phyloP scores from a whole-genome alignment of 2,329 filamentous ascomycete species.

The Microsporum audouinii region DNA sequence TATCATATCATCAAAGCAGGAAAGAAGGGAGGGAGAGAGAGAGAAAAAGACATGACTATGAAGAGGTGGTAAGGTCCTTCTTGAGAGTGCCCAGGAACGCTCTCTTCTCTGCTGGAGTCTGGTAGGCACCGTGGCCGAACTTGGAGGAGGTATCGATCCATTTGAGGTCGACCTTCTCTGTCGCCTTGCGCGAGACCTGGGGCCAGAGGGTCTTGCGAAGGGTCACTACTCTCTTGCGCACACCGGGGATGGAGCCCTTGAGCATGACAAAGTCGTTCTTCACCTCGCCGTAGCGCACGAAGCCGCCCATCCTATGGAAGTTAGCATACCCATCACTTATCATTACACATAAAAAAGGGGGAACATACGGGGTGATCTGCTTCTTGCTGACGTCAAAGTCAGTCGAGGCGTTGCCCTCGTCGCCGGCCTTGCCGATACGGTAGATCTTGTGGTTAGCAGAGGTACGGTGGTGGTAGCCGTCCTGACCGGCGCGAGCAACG shows the following conservation, averaged over 20 bases:
- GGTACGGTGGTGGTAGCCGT: slow-evolving; percentile 99
- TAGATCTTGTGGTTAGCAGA: slow-evolving; percentile 99
- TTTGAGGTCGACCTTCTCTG: slow-evolving; percentile 99
- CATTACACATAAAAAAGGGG: neutral
- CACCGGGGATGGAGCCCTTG: slow-evolving; percentile 95
- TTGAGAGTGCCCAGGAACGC: slow-evolving; percentile 97
- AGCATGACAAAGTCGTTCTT: slow-evolving; percentile 98
- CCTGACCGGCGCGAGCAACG: slow-evolving; percentile 98
- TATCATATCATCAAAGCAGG: neutral
- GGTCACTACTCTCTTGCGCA: slow-evolving; percentile 99
- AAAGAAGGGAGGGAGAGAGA: neutral
- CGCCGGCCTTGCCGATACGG: slow-evolving; percentile 86
- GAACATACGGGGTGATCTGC: slow-evolving; percentile 94
- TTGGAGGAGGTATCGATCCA: slow-evolving; percentile 99
- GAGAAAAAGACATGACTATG: neutral
- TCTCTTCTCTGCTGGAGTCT: slow-evolving; percentile 96
- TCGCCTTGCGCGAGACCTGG: slow-evolving; percentile 86
- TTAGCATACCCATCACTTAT: slow-evolving; percentile 25
- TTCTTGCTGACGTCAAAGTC: slow-evolving; percentile 98
- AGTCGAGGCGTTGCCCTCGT: slow-evolving; percentile 86
- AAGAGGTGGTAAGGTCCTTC: slow-evolving; percentile 63
- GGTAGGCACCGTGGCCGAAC: slow-evolving; percentile 99
- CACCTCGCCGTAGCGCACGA: slow-evolving; percentile 97
- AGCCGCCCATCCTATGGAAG: slow-evolving; percentile 73
- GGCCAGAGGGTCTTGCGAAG: slow-evolving; percentile 98